Conservation (phyloP, 2,329 filamentous ascomycete species). For the Keithomyces neogunnii region DNA sequence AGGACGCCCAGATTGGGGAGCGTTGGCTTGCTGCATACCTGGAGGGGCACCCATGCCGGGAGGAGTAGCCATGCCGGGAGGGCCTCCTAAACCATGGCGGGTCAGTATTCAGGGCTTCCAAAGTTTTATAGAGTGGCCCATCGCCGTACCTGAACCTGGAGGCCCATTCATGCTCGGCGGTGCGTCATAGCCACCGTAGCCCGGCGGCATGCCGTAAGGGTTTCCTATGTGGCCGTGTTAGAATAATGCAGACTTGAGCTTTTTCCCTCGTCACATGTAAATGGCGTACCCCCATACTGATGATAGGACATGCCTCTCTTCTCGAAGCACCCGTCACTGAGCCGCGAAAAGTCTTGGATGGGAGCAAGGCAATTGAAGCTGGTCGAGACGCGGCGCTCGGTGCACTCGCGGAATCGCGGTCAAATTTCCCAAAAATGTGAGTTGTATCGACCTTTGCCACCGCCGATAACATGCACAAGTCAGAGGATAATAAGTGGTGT, state of each 20-base stretch:
- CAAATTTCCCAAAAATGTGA: too few relatives aligned
- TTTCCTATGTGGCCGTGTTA: slow-evolving; percentile 20
- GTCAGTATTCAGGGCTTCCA: slow-evolving; percentile 1
- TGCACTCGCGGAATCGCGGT: too few relatives aligned
- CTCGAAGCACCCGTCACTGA: not conserved
- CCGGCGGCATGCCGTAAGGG: slow-evolving; percentile 67
- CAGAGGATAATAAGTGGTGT: not conserved
- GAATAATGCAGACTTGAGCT: not conserved
- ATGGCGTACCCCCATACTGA: slow-evolving; percentile 45
- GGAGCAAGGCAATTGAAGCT: not conserved
- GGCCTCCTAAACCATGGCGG: slow-evolving; percentile 45
- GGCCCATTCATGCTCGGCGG: slow-evolving; percentile 65
- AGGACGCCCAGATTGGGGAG: slow-evolving; percentile 69
- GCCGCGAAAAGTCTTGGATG: not conserved
- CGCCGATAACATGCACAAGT: too few relatives aligned
- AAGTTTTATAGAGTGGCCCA: not conserved
- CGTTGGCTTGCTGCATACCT: slow-evolving; percentile 69
- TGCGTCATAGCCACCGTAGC: slow-evolving; percentile 61
- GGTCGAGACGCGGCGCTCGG: too few relatives aligned
- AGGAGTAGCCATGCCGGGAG: slow-evolving; percentile 69
- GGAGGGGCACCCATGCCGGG: slow-evolving; percentile 75
- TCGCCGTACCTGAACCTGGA: slow-evolving; percentile 68
- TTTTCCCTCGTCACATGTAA: not conserved
- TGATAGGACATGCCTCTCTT: slow-evolving; percentile 46
- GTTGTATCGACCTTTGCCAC: too few relatives aligned